Base-by-base conservation (phyloP, 192 early-diverging fungal species). In the Podila minutissima region DNA sequence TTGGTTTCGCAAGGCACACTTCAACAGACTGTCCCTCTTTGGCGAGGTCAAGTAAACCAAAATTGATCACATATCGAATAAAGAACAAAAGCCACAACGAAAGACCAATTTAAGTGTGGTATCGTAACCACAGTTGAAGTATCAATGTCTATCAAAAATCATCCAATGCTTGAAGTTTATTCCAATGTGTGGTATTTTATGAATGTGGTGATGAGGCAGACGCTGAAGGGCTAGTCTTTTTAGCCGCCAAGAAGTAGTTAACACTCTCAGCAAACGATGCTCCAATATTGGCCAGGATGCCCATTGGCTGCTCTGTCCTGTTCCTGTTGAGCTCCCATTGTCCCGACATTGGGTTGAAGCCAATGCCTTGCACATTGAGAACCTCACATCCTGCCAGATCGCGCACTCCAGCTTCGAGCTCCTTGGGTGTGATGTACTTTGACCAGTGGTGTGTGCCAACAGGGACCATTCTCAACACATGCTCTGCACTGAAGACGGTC, bases 371-470 rank as follows among this genome's bases (percentile, higher is more conserved):
- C 2, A 86, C 82, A 59, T 91, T 90, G 35, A 89, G 46, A 0
- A 85, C 85, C 58, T 83, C 66, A 59, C 86, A 86, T 35, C 82
- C 72, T 4, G 83, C 83, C 15, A 86, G 69, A 3, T 83, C 82
- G 15, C 62, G 20, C 6, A 93, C 79, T 22, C 89, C 88, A 8
- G 72, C 67, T n/a, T 49, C 55, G 12, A 97, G 69, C 74, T 98
- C 96, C 10, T 88, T 78, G 12, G 94, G 94, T n/a, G 83, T 90
- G 53, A 97, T 83, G 74, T 96, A 99, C 77, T 96, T 96, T 26
- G 78, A 71, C 86, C 91, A 89, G 29, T 95, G 91, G 67, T 99
- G 97, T 0, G 97, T 99, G 8, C 95, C 95, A 4, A 83, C 67
- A 4, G 93, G 94, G 0, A 98, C 95, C 82, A 91, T 87, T 17